These are phyloP conservation scores for Quercus parvula DNA, from an alignment of 306 rosid genomes.

Conservation along the genomic window DNA sequence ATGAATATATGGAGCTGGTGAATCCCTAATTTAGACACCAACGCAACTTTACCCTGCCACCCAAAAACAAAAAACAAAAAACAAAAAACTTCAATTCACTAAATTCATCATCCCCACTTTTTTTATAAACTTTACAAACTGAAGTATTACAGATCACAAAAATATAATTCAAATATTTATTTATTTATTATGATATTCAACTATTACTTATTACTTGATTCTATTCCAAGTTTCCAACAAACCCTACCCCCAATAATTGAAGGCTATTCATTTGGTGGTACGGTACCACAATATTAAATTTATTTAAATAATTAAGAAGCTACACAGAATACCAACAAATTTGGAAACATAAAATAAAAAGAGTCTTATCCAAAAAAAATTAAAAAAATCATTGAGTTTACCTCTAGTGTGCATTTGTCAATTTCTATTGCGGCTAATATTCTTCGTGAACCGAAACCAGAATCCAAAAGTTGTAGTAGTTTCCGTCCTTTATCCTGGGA, in stretches of 20 bases:
- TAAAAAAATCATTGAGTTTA: background rate
- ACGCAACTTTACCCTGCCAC: conserved; percentile 57
- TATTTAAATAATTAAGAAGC: background rate
- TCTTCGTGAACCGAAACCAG: conserved; percentile 28
- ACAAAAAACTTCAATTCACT: too few relatives aligned
- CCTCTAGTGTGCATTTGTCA: conserved; percentile 20
- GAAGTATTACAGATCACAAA: too few relatives aligned
- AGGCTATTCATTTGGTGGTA: too few relatives aligned
- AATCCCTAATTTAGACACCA: conserved; percentile 73
- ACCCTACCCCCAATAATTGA: too few relatives aligned
- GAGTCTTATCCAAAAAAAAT: too few relatives aligned
- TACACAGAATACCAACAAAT: background rate
- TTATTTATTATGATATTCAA: too few relatives aligned
- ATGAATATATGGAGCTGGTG: conserved; percentile 90
- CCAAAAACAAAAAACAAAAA: background rate
- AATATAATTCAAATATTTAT: too few relatives aligned
- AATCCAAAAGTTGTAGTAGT: conserved; percentile 23
- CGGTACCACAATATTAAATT: too few relatives aligned
- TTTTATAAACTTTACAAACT: too few relatives aligned
- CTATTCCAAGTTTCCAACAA: too few relatives aligned
- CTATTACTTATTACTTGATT: too few relatives aligned
- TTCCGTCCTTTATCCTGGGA: conserved; percentile 4
- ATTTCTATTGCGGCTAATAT: conserved; percentile 30
- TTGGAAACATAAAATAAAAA: background rate
- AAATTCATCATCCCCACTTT: background rate